A percentile compares a stretch with the other conserved stretches of the same genome.
Conservation (phyloP, 805 yeast genomes). For the Kazachstania psychrophila region DNA sequence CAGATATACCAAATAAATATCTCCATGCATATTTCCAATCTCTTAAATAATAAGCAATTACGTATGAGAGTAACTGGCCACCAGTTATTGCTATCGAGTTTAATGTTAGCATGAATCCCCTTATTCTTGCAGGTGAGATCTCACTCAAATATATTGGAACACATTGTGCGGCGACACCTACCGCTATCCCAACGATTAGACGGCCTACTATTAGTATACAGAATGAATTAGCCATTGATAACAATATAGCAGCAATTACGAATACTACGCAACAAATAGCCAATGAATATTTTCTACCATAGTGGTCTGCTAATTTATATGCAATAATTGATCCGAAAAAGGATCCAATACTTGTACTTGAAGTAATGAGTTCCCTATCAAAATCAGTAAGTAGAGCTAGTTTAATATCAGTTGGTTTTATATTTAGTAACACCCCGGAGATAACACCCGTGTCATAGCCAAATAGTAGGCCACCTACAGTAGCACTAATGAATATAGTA, state of each 20-base stretch:
- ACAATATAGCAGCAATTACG: constrained; percentile 41
- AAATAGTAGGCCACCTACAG: constrained; percentile 53
- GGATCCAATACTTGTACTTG: constrained; percentile 46
- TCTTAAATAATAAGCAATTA: constrained; percentile 29
- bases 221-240: constrained; percentile 36
- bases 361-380: constrained; percentile 36
- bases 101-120: constrained; percentile 34
- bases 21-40: constrained; percentile 30
- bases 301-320: constrained; percentile 41
- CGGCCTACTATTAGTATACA: constrained; percentile 44
- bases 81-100: constrained; percentile 40
- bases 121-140: constrained; percentile 35
- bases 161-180: constrained; percentile 62
- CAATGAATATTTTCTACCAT: constrained; percentile 35
- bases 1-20: constrained; percentile 32
- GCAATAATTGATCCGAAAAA: constrained; percentile 43
- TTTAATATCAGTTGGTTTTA: constrained; percentile 33
- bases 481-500: constrained; percentile 27
- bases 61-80: constrained; percentile 40
- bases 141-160: constrained; percentile 54
- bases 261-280: constrained; percentile 39
- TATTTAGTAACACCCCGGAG: constrained; percentile 46
- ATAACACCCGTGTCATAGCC: constrained; percentile 62
- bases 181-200: constrained; percentile 57
- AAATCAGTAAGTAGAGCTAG: constrained; percentile 27